Base-by-base conservation (phyloP, 306 rosid species). In the Sechiopsis laciniata region DNA sequence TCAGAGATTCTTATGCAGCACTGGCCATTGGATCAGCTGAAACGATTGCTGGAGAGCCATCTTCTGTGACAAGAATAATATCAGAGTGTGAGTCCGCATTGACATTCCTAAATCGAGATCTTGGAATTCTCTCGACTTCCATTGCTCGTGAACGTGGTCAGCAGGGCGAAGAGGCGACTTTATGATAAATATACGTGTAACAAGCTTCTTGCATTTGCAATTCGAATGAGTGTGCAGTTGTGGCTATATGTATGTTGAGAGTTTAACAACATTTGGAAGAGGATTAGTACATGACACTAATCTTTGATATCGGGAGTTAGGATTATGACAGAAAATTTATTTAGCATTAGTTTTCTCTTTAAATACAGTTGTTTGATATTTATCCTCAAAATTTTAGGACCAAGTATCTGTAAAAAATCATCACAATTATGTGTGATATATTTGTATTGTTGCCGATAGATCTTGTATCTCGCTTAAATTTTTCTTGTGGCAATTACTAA, bases 91-190 rank as follows among this genome's bases (percentile, higher is more conserved):
- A 93, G 78, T 87, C 96, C 15, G 88, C 95, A 14, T 78, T 93
- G 80, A 86, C 98, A 15, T 89, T 85, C 86, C 79, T 93, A 73
- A 93, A 93, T 78, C 89, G 85, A 0, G 97, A 93, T 76, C 98
- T 93, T 11, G 97, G 98, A 45, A 87, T 93, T 82, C 97, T 93
- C 58, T 87, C 98, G 2, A 91, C 97, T 78, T 93, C 98, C 85
- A 93, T 90, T 80, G 91, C 92, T 71, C 97, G 96, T 0, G 97
- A 93, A 78, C 84, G 77, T 42, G 91, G 83, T 10, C 84, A 77
- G 75, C 88, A 80, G 58, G 93, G 84, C 11, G 83, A 78, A 72
- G 83, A 87, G 80, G 77, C 80, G 80, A 87, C 69, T 76, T 78
- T 82, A 58, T 53, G 78, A 84, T 73, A 75, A 82, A 75, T 65